phyloP scores from a whole-genome alignment of 169 alveolate genomes.

The Neospora caninum region DNA sequence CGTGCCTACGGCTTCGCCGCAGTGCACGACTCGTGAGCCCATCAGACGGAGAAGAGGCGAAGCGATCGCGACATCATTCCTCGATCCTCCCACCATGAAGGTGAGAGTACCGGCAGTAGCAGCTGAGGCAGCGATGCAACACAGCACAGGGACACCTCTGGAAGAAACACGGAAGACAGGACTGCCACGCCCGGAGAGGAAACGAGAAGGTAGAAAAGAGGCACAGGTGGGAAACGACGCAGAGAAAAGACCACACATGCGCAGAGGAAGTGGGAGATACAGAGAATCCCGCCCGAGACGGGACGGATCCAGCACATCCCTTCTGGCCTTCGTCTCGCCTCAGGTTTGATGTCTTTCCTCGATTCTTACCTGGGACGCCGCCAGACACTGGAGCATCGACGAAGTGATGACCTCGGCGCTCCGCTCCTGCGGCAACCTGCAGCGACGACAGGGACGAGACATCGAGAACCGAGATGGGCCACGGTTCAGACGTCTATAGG shows the following conservation, averaged over 20 bases:
- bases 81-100: conserved; percentile 80
- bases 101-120: conserved; percentile 70
- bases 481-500: too few relatives aligned
- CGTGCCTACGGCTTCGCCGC: conserved; percentile 75
- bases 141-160: background rate
- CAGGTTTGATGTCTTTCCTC: background rate
- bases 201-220: too few relatives aligned
- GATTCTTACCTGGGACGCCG: conserved; percentile 32
- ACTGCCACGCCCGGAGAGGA: too few relatives aligned
- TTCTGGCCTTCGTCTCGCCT: background rate
- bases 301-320: too few relatives aligned
- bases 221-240: background rate
- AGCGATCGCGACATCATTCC: conserved; percentile 66
- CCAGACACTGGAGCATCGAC: conserved; percentile 48
- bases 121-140: background rate
- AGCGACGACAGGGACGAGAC: background rate
- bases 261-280: background rate
- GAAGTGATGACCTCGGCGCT: conserved; percentile 15
- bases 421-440: background rate
- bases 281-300: too few relatives aligned
- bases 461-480: too few relatives aligned
- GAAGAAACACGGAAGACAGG: too few relatives aligned
- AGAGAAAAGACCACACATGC: background rate
- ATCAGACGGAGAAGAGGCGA: conserved; percentile 70
- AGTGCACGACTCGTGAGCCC: conserved; percentile 74